These are phyloP conservation scores for Rhododendron mucronatum DNA, from an alignment of 148 eudicot genomes.

Conservation along the genomic window DNA sequence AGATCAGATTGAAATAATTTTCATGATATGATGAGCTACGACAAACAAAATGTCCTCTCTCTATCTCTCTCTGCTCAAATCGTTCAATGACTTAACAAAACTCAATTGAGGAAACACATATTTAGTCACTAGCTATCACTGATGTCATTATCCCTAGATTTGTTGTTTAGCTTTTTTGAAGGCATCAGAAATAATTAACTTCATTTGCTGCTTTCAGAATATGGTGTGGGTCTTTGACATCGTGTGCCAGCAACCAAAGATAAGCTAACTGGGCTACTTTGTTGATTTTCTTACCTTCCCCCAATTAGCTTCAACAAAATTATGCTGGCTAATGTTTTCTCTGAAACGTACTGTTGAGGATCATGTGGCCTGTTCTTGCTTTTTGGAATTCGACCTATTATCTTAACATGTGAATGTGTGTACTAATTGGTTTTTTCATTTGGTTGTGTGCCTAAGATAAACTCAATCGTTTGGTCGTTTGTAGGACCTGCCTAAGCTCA, in stretches of 20 bases:
- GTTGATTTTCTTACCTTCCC: neutral
- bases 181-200: neutral
- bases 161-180: neutral
- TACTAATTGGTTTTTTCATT: too few species aligned
- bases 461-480: neutral
- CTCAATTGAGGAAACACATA: neutral
- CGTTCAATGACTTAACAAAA: neutral
- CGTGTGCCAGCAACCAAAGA: neutral
- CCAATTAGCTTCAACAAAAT: neutral
- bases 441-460: neutral
- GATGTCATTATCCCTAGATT: neutral
- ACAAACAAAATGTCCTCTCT: neutral
- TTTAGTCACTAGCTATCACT: neutral
- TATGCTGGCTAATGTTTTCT: neutral
- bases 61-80: neutral
- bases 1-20: neutral
- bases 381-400: neutral
- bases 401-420: neutral
- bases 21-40: neutral
- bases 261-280: neutral
- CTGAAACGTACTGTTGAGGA: neutral
- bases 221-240: neutral
- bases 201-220: neutral
- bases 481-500: slow-evolving; percentile 84
- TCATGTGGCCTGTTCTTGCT: neutral